Evolutionary conservation across 148 eudicot genomes (phyloP).

Genomic region (Amaranthus cruentus): DNA sequence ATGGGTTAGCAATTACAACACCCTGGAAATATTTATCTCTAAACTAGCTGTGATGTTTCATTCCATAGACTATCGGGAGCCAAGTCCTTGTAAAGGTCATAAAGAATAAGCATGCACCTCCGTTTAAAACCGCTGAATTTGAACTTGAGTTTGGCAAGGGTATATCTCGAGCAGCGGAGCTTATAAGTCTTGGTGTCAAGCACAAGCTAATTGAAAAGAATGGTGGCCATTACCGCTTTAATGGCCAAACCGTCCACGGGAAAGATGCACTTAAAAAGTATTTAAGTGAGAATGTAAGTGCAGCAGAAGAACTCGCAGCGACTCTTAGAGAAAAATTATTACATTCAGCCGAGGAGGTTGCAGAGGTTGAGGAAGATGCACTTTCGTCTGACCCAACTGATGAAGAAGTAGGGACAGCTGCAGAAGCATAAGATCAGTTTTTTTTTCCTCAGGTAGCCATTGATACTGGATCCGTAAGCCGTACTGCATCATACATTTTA

Average conservation of each 20-base stretch:
- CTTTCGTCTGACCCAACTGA: conserved; percentile 46
- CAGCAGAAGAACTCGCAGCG: conserved; percentile 44
- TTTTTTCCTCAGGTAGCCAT: not conserved
- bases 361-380: conserved; percentile 33
- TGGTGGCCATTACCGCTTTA: conserved; percentile 33
- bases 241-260: conserved; percentile 46
- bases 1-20: not conserved
- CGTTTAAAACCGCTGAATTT: conserved; percentile 67
- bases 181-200: conserved; percentile 65
- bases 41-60: not conserved
- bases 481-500: conserved; percentile 7
- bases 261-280: conserved; percentile 57
- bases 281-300: conserved; percentile 40
- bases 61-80: conserved; percentile 69
- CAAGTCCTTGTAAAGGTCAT: conserved; percentile 78
- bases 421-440: conserved; percentile 30
- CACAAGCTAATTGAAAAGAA: conserved; percentile 58
- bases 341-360: conserved; percentile 25
- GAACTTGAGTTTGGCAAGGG: conserved; percentile 97
- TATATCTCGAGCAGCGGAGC: conserved; percentile 60
- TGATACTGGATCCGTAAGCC: not conserved
- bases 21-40: not conserved
- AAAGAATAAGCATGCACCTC: conserved; percentile 95
- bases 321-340: conserved; percentile 62
- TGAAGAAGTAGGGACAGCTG: conserved; percentile 56